Base-by-base conservation (phyloP, 2,329 filamentous ascomycete genomes). In the Emergomyces orientalis region DNA sequence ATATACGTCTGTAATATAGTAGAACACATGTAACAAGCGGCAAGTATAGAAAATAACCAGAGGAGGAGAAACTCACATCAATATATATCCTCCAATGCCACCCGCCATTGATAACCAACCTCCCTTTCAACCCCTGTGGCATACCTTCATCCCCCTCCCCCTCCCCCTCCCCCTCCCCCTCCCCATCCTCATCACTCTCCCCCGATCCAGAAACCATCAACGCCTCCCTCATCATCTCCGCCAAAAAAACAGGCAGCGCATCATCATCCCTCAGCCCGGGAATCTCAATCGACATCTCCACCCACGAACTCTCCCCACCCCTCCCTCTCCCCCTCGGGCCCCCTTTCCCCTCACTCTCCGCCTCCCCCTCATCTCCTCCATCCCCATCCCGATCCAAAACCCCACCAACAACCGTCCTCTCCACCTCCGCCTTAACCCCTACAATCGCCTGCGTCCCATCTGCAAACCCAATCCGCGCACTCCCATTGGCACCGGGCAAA, bases 1-100 rank as follows among this genome's bases (percentile, higher is more conserved):
- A 52, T 52, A 52, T 51, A 49, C 2, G 27, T 45, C 5, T 49
- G 13, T 52, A 32, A 1, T 6, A 3, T 4, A 51, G n/a, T 30
- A 22, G 25, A 30, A 17, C 41, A 19, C 43, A n/a, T n/a, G n/a
- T n/a, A n/a, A n/a, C 17, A 37, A 22, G 54, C 43, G 19, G 51
- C 41, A 57, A 32, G 8, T 30, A 11, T 7, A 9, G 51, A 39
- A 25, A 47, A 64, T 32, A 41, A 55, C n/a, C n/a, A 57, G 43
- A 61, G 45, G 22, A 51, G 61, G 62, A 32, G 59, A 39, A 59
- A 62, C 89, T 72, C 75, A 97, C 92, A 77, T 99, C 94, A 66
- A 99, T 84, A 77, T 93, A 97, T 63, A 99, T 76, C 77, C 92
- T 90, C 94, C 94, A 99, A 80, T 97, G 93, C 81, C 93, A 99